Conservation (phyloP, 805 yeast genomes). For the Zygosaccharomyces bisporus region DNA sequence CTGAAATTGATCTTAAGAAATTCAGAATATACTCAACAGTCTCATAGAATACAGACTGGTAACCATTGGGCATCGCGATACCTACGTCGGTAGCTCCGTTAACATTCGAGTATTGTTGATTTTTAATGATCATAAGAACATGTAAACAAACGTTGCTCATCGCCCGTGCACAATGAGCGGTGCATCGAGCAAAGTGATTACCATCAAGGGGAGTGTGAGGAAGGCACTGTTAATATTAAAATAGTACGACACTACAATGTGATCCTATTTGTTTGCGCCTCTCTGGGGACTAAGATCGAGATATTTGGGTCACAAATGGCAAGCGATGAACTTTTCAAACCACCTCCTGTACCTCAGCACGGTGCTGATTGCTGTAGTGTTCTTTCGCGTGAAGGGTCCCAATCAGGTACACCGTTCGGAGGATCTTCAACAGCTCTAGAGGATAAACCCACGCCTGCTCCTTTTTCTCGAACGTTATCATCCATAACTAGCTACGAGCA, state of each 20-base stretch:
- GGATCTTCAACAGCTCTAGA: slow-evolving; percentile 16
- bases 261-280: neutral
- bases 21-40: slow-evolving; percentile 4
- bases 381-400: slow-evolving; percentile 14
- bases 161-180: slow-evolving; percentile 6
- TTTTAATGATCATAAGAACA: too few species aligned
- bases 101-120: too few species aligned
- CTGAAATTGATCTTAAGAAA: slow-evolving; percentile 1
- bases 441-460: slow-evolving; percentile 18
- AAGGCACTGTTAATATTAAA: neutral
- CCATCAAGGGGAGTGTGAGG: neutral
- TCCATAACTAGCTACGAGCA: slow-evolving; percentile 31
- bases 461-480: slow-evolving; percentile 26
- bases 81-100: too few species aligned
- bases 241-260: neutral
- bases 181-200: neutral
- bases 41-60: neutral
- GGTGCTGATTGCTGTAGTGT: slow-evolving; percentile 13
- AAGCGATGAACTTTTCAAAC: slow-evolving; percentile 4
- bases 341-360: slow-evolving; percentile 7
- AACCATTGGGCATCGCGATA: slow-evolving; percentile 5
- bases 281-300: neutral
- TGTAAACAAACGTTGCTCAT: slow-evolving; percentile 6
- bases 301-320: neutral
- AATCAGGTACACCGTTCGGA: slow-evolving; percentile 11